These are phyloP conservation scores for Aethionema arabicum DNA, from an alignment of 345 rosid genomes.

Conservation along the genomic window DNA sequence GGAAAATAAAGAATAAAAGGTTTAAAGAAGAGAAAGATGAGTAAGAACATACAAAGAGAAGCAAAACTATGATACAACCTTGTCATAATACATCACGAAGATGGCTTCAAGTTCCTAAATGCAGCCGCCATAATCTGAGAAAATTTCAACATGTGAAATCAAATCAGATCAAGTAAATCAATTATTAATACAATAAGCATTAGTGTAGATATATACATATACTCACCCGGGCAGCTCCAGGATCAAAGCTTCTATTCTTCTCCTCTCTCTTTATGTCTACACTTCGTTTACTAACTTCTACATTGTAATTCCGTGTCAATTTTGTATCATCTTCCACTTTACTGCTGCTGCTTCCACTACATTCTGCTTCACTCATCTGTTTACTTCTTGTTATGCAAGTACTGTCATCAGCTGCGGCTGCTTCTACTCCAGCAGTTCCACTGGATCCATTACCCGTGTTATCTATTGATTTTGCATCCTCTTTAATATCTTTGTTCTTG, in stretches of 20 bases:
- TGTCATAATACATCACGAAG: constrained; percentile 24
- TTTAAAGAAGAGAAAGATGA: not conserved
- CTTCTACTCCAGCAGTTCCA: not conserved
- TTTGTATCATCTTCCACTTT: constrained; percentile 19
- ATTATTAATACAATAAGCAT: not conserved
- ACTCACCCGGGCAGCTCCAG: constrained; percentile 38
- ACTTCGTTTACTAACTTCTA: constrained; percentile 16
- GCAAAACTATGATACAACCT: constrained; percentile 21
- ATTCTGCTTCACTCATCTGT: constrained; percentile 15
- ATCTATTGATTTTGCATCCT: constrained; percentile 25
- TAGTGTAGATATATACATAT: not conserved
- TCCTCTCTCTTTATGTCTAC: constrained; percentile 23
- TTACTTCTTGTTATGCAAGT: constrained; percentile 8
- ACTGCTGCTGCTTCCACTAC: constrained; percentile 10
- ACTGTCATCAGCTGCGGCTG: not conserved
- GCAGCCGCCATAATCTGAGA: constrained; percentile 39
- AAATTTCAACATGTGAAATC: not conserved
- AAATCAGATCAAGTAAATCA: constrained; percentile 17
- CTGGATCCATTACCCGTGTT: constrained; percentile 27
- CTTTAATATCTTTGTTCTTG: constrained; percentile 30
- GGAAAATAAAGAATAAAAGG: too few relatives aligned
- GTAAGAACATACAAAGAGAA: too few relatives aligned
- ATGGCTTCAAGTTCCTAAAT: constrained; percentile 38
- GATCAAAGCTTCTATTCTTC: constrained; percentile 26
- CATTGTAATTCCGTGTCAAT: not conserved